Base-by-base conservation (phyloP, 2,329 filamentous ascomycete genomes). In the Venturia nashicola region DNA sequence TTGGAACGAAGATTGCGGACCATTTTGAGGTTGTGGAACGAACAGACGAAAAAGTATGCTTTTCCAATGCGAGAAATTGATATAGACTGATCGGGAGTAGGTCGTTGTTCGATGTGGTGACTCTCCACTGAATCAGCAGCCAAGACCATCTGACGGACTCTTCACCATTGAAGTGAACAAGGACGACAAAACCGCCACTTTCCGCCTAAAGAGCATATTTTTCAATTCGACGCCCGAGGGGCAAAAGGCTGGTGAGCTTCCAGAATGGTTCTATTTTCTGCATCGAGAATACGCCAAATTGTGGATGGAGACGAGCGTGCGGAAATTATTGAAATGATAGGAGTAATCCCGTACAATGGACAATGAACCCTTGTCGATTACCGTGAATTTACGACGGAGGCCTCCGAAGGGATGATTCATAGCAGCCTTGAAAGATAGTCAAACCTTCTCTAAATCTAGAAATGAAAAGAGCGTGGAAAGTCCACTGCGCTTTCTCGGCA, bases 11-110 rank as follows among this genome's bases (percentile, higher is more conserved):
- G 43, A 74, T 76, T 67, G 71, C 70, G 36, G 74, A 76, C 68
- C 74, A 76, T 66, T 76, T 76, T 55, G 74, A 76, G 69, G 74
- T 76, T n/a, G 65, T 76, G 46, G 71, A 75, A 34, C 70, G 73
- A 61, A 67, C 67, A 11, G 65, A 67, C 12, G 70, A 74, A 12
- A 75, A 73, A 73, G 74, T 76, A 67, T 34, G 32, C 5, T 59
- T 39, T 59, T 0, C 16, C n/a, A 43, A 14, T 6, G 23, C 34
- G 16, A 42, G 18, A 27, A 8, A 16, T 12, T 43, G 14, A 43
- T 39, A 14, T 3, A 23, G 23, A 60, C 20, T 44, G 36, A 43
- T n/a, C 7, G 14, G 16, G 16, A 20, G 42, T 48, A 74, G 74
- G 73, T 76, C 16, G 67, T 72, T 5, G 73, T 76, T 1, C 69